Base-by-base conservation (phyloP, 129 eudicot genomes). In the Chrysanthemum lavandulifolium region DNA sequence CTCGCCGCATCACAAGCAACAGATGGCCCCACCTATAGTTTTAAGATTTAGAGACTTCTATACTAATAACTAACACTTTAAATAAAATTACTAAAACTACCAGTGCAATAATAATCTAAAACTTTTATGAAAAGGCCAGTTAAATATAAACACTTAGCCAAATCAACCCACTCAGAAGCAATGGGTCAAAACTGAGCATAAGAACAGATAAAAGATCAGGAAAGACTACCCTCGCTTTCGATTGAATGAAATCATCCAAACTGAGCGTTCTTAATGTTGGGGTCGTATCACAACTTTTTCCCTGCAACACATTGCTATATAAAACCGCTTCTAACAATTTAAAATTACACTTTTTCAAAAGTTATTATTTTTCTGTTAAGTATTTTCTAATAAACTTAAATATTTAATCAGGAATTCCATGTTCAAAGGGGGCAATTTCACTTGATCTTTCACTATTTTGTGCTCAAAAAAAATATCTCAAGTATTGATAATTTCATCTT, bases 1-100 rank as follows among this genome's bases (percentile, higher is more conserved):
- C 97, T 90, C 18, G 96, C 73, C 14, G 99, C 97, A 67, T 94
- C 97, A 53, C 82, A 88, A 23, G 97, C 91, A 57, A 94, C 97
- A 5, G 99, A 90, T 21, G 99, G 93, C 56, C 96, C 99, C 63
- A 94, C 99, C 99, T 94, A 73, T 7, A 73, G 9, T 61, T 31
- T 50, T 13, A 31, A 51, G 5, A 59, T 3, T 58, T 58, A 9
- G 12, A 29, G 51, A 3, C 21, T 10, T 16, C 4, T 7, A 56
- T n/a, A 18, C n/a, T 55, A 53, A 56, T 56, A 16, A 16, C 9
- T 15, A 56, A 56, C 10, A 11, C 61, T 0, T 56, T 6, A 56
- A 16, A 56, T 14, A 55, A 16, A 15, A n/a, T 56, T 56, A 56
- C 23, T n/a, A 56, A 56, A 53, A 56, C 3, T 56, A 16, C 18